Conservation (phyloP, 1,284 basidiomycete species). For the Polyporus tsugae region DNA sequence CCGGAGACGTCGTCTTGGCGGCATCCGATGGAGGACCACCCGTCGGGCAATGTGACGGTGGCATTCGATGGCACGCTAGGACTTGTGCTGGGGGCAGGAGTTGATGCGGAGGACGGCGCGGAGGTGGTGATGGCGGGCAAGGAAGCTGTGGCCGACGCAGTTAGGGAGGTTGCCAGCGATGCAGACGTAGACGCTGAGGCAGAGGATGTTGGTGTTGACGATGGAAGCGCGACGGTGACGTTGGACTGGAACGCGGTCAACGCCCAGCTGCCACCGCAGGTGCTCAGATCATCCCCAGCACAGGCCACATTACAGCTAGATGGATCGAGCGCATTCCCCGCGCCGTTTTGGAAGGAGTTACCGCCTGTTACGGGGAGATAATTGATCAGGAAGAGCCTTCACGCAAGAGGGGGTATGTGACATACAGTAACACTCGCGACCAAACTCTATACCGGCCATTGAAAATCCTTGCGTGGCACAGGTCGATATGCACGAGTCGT, state of each 20-base stretch:
- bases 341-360: slow-evolving; percentile 31
- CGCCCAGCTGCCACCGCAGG: slow-evolving; percentile 36
- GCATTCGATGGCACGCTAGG: background rate
- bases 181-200: background rate
- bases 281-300: slow-evolving; percentile 24
- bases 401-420: background rate
- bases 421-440: slow-evolving; percentile 39
- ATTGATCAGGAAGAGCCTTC: background rate
- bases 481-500: slow-evolving; percentile 24
- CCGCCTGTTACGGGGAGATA: slow-evolving; percentile 24
- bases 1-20: slow-evolving; percentile 8
- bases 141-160: too few species aligned
- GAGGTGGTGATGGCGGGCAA: background rate
- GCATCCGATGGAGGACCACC: slow-evolving; percentile 5
- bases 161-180: background rate
- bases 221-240: slow-evolving; percentile 5
- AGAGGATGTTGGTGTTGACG: slow-evolving; percentile 10
- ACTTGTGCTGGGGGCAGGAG: background rate
- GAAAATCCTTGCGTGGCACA: slow-evolving; percentile 34
- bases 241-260: slow-evolving; percentile 30
- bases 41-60: background rate
- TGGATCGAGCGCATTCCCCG: slow-evolving; percentile 22
- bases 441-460: slow-evolving; percentile 38
- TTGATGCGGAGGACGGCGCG: background rate
- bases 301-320: slow-evolving; percentile 33